Base-by-base conservation (phyloP, 1,139 yeast genomes). In the Suhomyces coccinellae region DNA sequence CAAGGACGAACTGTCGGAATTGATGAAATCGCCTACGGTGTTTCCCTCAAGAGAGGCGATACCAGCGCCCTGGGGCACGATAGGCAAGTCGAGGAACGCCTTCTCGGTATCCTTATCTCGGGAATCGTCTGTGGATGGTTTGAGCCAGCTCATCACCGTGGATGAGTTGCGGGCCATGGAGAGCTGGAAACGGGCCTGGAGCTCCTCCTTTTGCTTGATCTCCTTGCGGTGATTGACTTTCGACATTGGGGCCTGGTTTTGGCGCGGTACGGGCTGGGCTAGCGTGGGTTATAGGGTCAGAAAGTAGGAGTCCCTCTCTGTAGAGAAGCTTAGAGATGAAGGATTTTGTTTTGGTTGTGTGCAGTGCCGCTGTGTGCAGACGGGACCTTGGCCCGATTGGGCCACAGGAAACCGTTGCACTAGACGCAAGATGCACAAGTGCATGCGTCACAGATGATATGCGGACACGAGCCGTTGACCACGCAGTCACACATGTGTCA, bases 131-230 rank as follows among this genome's bases (percentile, higher is more conserved):
- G 41, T 40, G 14, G 44, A 24, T 8, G 64, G 66, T 30, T 52
- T 56, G 41, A 79, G 62, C 84, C 84, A 80, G 28, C 69, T 64
- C 36, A 61, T 44, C 0, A 75, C 75, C 34, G 61, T 67, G 15
- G 61, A 53, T 47, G 70, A 71, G 26, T 68, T 69, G 34, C 65
- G 66, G 7, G 71, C 53, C 13, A 79, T 57, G 4, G 76, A 69
- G 9, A 73, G 63, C 55, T 75, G 80, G 54, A 79, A 70, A 49
- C 66, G 66, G 13, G 79, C 71, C 52, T 76, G 83, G 12, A 79
- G 63, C 33, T 69, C 73, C 49, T 79, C 76, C 53, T 79, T 79
- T 40, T 65, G 56, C 52, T 71, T 69, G 44, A 77, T 77, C 52
- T 77, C 82, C 41, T 69, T 59, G 28, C 78, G 55, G 45, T 72